Conservation (phyloP, 164 flowering plant genomes). For the grape (Vitis vinifera) region ASM3070453v1 NC_081815.1:2519501-2520000, state of each 20-base stretch:
- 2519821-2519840: neutral
- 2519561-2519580: neutral
- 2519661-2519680: conserved; percentile 74
- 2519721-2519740: conserved; percentile 89
- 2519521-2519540: neutral
- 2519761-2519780: conserved; percentile 80
- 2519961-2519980: conserved; percentile 48
- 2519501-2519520: too few species aligned
- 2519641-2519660: conserved; percentile 88
- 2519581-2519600: neutral
- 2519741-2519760: conserved; percentile 79
- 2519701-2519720: conserved; percentile 87
- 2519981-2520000: conserved; percentile 70
- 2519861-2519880: too few species aligned
- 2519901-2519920: too few species aligned
- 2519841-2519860: too few species aligned
- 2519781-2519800: conserved; percentile 80
- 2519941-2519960: too few species aligned
- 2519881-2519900: too few species aligned
- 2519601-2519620: neutral
- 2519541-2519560: too few species aligned
- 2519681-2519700: conserved; percentile 84
- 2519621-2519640: conserved; percentile 82
- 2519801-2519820: conserved; percentile 71
- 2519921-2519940: neutral